A percentile compares a stretch with the other conserved stretches of the same genome.
phyloP scores from a whole-genome alignment of 306 rosid genomes.

The Trifolium fragiferum region DNA sequence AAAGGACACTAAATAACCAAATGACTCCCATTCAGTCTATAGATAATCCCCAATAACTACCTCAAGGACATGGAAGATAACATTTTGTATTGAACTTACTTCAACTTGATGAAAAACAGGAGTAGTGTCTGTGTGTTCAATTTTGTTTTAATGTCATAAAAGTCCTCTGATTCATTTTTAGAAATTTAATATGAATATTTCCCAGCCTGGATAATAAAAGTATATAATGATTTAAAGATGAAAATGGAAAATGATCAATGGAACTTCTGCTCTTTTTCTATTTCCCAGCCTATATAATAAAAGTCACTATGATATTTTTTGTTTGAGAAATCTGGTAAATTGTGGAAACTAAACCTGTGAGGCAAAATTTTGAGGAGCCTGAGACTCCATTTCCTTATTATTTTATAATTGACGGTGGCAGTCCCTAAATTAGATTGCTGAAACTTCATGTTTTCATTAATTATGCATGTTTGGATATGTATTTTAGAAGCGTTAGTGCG shows the following conservation, averaged over 20 bases:
- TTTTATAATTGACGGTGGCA: constrained; percentile 79
- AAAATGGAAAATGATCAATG: constrained; percentile 25
- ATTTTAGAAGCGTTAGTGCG: not conserved
- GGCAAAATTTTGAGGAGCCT: constrained; percentile 92
- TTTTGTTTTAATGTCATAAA: not conserved
- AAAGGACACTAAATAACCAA: constrained; percentile 7
- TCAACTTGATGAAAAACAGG: constrained; percentile 3
- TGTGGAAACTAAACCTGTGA: constrained; percentile 83
- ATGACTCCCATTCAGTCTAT: not conserved
- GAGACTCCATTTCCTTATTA: constrained; percentile 92
- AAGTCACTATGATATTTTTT: constrained; percentile 27
- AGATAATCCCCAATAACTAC: not conserved
- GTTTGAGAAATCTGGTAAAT: constrained; percentile 58
- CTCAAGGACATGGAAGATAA: not conserved
- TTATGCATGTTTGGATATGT: constrained; percentile 19
- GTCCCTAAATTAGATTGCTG: constrained; percentile 45
- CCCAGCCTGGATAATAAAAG: not conserved
- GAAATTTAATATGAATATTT: constrained; percentile 23
- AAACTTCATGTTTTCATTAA: constrained; percentile 29
- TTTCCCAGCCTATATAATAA: constrained; percentile 3
- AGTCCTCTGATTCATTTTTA: not conserved
- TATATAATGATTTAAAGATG: constrained; percentile 13
- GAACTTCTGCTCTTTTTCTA: constrained; percentile 1
- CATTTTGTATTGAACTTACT: constrained; percentile 7
- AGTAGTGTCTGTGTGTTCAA: not conserved